Base-by-base conservation (phyloP, 495 filamentous ascomycete genomes). In the Oleoguttula mirabilis region DNA sequence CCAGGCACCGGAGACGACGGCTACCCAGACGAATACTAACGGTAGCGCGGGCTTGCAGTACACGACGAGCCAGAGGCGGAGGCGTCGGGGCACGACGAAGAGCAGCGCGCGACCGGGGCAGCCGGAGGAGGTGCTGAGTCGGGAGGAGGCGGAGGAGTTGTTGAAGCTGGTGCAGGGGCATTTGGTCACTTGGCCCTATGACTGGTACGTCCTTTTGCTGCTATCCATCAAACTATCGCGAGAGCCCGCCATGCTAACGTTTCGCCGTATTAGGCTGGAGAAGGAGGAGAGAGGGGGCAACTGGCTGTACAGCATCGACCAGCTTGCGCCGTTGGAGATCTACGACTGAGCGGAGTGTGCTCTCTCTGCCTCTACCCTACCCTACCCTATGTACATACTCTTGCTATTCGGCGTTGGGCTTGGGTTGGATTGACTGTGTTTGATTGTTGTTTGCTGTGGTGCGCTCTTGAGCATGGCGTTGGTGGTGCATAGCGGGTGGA, bases 261-360 rank as follows among this genome's bases (percentile, higher is more conserved):
- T 10, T 14, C 7, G 7, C 8, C 22, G 34, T 22, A 20, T 44
- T 1, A 75, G 71, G 77, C 73, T 98, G 35, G 72, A 73, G 39
- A 79, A 78, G 51, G 92, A 95, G 63, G 90, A 95, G 65, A 74
- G 79, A 52, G 84, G 81, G 48, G 86, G 85, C 28, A 94, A 94
- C 58, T 98, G 92, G 92, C 75, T 96, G 35, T 96, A 95, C 60
- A 84, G 84, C 60, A 79, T 95, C 34, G 90, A 98, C 60, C 81
- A 90, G 56, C 76, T 98, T 58, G 92, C 90, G 50, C 90, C 90
- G 37, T 67, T 96, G 64, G 84, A 94, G 65, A 98, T 98, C 45
- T 98, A 96, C 39, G 49, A 52, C 28, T 52, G 22, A 36, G n/a
- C n/a, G n/a, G n/a, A n/a, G 23, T 19, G 4, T 28, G 25, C 25